phyloP scores from a whole-genome alignment of 441 rosid genomes.

The Breynia disticha region DNA sequence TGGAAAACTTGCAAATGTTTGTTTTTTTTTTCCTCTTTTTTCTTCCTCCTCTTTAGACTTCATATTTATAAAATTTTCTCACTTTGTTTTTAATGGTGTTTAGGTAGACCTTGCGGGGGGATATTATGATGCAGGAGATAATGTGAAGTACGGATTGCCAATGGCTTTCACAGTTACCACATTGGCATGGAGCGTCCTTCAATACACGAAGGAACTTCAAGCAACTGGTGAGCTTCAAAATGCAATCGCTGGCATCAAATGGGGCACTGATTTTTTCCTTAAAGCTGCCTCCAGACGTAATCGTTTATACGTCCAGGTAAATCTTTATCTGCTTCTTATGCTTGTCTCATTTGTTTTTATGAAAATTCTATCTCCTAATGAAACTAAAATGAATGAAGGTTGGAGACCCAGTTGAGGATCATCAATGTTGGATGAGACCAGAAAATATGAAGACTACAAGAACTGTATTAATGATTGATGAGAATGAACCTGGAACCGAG shows the following conservation, averaged over 20 bases:
- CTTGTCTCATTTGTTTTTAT: too few species aligned
- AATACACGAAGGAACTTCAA: conserved; percentile 36
- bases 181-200: conserved; percentile 53
- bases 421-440: conserved; percentile 76
- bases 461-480: conserved; percentile 46
- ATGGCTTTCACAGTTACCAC: conserved; percentile 90
- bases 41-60: neutral
- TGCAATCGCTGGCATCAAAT: conserved; percentile 42
- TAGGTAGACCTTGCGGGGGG: conserved; percentile 81
- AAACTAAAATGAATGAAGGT: conserved; percentile 42
- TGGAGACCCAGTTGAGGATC: conserved; percentile 72
- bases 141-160: conserved; percentile 77
- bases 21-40: neutral
- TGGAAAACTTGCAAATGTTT: conserved; percentile 60
- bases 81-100: neutral
- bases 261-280: conserved; percentile 90
- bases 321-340: too few species aligned
- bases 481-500: conserved; percentile 55
- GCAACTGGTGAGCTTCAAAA: conserved; percentile 43
- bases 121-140: conserved; percentile 96
- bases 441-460: conserved; percentile 71
- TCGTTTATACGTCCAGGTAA: conserved; percentile 66
- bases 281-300: conserved; percentile 42
- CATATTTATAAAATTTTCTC: neutral
- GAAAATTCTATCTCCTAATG: too few species aligned